Base-by-base conservation (phyloP, 1,284 basidiomycete species). In the Puccinia horiana region DNA sequence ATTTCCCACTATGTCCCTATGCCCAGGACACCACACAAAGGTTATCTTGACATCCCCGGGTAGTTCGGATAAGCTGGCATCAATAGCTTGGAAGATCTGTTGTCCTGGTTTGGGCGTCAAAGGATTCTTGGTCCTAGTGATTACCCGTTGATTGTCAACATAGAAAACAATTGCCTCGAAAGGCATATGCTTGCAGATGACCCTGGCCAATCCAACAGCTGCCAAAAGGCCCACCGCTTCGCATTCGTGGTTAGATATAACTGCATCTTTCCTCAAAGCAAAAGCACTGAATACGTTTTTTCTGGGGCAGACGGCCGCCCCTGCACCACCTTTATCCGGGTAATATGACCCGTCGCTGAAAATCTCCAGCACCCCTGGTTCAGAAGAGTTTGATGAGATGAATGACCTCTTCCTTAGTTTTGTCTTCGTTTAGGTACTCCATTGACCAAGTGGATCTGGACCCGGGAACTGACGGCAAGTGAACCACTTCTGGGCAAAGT, bases 11-110 rank as follows among this genome's bases (percentile, higher is more conserved):
- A n/a, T n/a, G n/a, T n/a, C n/a, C n/a, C n/a, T n/a, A n/a, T n/a
- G n/a, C n/a, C n/a, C n/a, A n/a, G n/a, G 72, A 49, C 72, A 74
- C 72, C 72, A 74, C 29, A 56, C 47, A 8, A 74, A 40, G 4
- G 32, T 20, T 16, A 74, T 14, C 32, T 49, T 23, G 26, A 42
- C 6, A 16, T 44, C 67, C 16, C 14, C 18, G 47, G 47, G 5
- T 6, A 12, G 23, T 11, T 74, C 29, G 3, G n/a, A n/a, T n/a
- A n/a, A n/a, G n/a, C n/a, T n/a, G n/a, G n/a, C 29, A 8, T 47
- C 3, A 69, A 69, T 69, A 11, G 26, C 1, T 3, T 47, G 6
- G 37, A 69, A 69, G n/a, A 69, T 37, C 23, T n/a, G 26, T 47
- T 69, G 67, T 40, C 67, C 67, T 1, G 40, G 37, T 23, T 69